Conservation (phyloP, 2,329 filamentous ascomycete genomes). For the Epichloe typhina region DNA sequence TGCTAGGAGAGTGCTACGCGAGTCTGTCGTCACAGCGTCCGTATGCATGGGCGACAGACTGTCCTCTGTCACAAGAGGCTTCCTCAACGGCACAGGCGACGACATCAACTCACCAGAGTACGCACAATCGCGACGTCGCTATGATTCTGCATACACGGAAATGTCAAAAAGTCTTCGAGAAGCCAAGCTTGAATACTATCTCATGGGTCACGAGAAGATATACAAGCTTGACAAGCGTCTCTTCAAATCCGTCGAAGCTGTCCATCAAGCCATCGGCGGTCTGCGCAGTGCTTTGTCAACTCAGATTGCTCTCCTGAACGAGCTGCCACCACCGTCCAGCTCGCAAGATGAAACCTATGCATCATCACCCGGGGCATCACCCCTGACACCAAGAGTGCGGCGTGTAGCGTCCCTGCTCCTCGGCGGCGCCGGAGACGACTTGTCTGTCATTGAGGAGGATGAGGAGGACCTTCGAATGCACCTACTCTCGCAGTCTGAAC, state of each 20-base stretch:
- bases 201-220: constrained; percentile 64
- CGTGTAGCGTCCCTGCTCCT: constrained; percentile 19
- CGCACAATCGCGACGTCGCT: constrained; percentile 44
- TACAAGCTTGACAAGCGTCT: constrained; percentile 69
- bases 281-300: constrained; percentile 79
- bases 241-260: constrained; percentile 69
- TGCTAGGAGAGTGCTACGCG: constrained; percentile 58
- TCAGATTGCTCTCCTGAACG: constrained; percentile 72
- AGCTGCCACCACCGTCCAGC: constrained; percentile 28
- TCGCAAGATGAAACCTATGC: background rate
- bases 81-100: constrained; percentile 69
- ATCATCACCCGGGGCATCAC: constrained; percentile 8
- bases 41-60: constrained; percentile 70
- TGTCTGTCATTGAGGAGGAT: constrained; percentile 51
- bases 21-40: constrained; percentile 59
- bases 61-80: constrained; percentile 67
- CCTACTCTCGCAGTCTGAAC: constrained; percentile 16
- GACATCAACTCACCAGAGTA: constrained; percentile 59
- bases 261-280: constrained; percentile 82
- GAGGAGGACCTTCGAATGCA: constrained; percentile 25
- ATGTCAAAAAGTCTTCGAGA: constrained; percentile 72
- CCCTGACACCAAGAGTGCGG: constrained; percentile 14
- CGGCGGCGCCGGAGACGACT: constrained; percentile 30
- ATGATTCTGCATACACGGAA: constrained; percentile 52
- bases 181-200: constrained; percentile 79